Conservation (phyloP, 1,284 basidiomycete genomes). For the Malassezia sp. region DNA sequence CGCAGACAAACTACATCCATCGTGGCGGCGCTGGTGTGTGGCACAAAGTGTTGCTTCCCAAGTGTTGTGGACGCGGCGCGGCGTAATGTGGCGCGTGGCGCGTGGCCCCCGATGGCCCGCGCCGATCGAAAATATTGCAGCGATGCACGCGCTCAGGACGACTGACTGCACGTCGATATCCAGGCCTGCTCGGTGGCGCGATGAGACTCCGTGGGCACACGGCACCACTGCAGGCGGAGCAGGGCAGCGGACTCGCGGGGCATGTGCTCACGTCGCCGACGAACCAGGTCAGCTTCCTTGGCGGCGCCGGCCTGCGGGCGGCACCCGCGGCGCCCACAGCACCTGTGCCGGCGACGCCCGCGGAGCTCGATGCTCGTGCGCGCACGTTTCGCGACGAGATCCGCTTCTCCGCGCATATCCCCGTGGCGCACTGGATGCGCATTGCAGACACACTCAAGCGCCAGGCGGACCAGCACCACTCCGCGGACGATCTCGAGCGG, state of each 20-base stretch:
- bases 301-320: not conserved
- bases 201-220: no score
- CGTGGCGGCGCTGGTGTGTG: no score
- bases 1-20: constrained; percentile 9
- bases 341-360: not conserved
- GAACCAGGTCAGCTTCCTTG: constrained; percentile 8
- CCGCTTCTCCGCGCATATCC: constrained; percentile 2
- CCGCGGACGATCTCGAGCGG: constrained; percentile 5
- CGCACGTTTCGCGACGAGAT: not conserved
- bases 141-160: no score
- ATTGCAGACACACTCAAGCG: constrained; percentile 11
- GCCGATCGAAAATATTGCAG: no score
- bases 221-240: no score
- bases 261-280: constrained; percentile 10
- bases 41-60: no score
- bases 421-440: constrained; percentile 13
- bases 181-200: no score
- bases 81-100: not conserved
- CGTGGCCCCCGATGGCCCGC: not conserved
- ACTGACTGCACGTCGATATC: no score
- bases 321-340: not conserved
- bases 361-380: constrained; percentile 6
- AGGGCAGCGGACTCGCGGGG: not conserved
- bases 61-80: not conserved
- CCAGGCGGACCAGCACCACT: constrained; percentile 13